Base-by-base conservation (phyloP, 2,329 filamentous ascomycete species). In the Trichoderma sp. region DNA sequence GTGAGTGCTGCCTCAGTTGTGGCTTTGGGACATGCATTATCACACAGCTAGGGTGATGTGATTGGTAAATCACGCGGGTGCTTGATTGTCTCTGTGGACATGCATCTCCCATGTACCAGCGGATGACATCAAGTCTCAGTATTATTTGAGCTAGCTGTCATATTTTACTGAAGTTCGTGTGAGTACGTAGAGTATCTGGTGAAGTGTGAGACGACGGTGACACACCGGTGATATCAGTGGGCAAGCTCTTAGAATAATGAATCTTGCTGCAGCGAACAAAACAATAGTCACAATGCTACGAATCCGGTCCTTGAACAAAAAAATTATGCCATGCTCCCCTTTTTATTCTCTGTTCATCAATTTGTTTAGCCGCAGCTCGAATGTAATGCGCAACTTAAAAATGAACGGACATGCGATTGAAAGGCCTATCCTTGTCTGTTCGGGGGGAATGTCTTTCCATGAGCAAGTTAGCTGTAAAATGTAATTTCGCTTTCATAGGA, bases 21-120 rank as follows among this genome's bases (percentile, higher is more conserved):
- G 55, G 55, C 55, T 59, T 68, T 59, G 20, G 36, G 53, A 68
- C 65, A 59, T 59, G 65, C 55, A 32, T 59, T 32, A 59, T 59
- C 65, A 34, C 55, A 32, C 13, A 13, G 30, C n/a, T 34, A 32
- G 57, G 57, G 30, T 6, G 28, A 30, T 58, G 17, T 59, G 30
- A 34, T 20, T 58, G 17, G 17, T n/a, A 20, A 6, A 12, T 59
- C 12, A n/a, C 20, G 11, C 23, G 6, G 11, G n/a, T 20, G 7
- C n/a, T 20, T 20, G 7, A 17, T 3, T 36, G 20, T 66, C n/a
- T 34, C 6, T 28, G 3, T 53, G 7, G 17, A 9, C 7, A 3
- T 23, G 17, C 30, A 20, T 64, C 20, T 53, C 9, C 9, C 39
- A 26, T 50, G 15, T 6, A 53, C 1, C 3, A 53, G n/a, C 47